A percentile compares a stretch with the other conserved stretches of the same genome.
Evolutionary conservation across 352 stramenopile species (phyloP).

Genomic region (Pythium plurisporium): DNA sequence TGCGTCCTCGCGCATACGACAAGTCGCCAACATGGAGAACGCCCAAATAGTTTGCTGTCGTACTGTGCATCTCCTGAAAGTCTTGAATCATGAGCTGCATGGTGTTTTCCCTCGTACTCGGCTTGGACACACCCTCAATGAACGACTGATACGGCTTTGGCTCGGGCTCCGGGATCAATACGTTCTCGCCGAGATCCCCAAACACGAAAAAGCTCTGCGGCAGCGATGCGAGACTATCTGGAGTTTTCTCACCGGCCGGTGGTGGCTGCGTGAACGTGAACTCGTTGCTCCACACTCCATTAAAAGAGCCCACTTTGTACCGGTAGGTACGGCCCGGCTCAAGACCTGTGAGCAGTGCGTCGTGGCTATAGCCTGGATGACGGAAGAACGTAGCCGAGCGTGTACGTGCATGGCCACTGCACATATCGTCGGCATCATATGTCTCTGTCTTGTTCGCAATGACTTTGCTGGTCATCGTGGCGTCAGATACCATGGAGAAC

Average conservation of each 20-base stretch:
- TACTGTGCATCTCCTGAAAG: neutral
- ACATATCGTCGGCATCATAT: slow-evolving; percentile 18
- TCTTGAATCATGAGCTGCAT: neutral
- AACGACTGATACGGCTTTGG: neutral
- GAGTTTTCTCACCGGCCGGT: neutral
- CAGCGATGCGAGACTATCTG: neutral
- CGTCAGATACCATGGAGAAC: slow-evolving; percentile 6
- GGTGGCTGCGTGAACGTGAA: slow-evolving; percentile 18
- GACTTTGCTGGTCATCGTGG: neutral
- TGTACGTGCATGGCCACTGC: neutral
- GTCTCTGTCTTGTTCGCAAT: neutral
- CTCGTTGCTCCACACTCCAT: neutral
- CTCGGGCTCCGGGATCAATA: slow-evolving; percentile 6
- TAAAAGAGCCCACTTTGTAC: slow-evolving; percentile 3
- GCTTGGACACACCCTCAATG: neutral
- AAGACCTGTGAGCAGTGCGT: slow-evolving; percentile 8
- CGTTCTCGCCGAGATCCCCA: slow-evolving; percentile 26
- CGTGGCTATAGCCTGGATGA: slow-evolving; percentile 9
- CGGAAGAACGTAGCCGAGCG: slow-evolving; percentile 7
- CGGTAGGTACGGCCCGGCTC: slow-evolving; percentile 8
- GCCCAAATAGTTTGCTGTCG: neutral
- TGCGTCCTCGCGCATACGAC: slow-evolving; percentile 57
- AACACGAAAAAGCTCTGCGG: slow-evolving; percentile 26
- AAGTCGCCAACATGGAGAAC: slow-evolving; percentile 81
- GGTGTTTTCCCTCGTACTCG: neutral